Evolutionary conservation across 179 eudicot species (phyloP), one percentile per base, ranked within the genome.

Genomic region (Sideroxylon spinosum): DNA sequence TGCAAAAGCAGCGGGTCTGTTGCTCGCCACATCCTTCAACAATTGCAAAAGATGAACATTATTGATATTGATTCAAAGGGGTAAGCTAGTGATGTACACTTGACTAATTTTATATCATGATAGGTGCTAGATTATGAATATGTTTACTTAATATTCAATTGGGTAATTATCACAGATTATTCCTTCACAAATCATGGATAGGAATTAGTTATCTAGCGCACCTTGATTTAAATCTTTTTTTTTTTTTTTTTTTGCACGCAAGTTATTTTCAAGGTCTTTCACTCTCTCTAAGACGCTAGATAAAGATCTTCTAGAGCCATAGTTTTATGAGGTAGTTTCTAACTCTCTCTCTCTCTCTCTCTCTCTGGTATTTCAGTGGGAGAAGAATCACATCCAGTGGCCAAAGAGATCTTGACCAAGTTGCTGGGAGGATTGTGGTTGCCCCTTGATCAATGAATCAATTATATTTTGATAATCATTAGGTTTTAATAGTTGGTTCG

Each of bases 371-470:
- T 49, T 20, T 23, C 85, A 90, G 94, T 49, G 97, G 94, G 70
- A 86, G 97, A 82, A 91, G 76, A 80, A 91, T 92, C 82, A 88
- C 97, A 19, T 89, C 94, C 17, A 91, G 76, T 71, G 97, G 97
- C 1, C 92, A 83, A 64, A 70, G 91, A 25, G 94, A 92, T 78
- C 94, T 92, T 44, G 97, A 92, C 65, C 97, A 91, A 80, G 97
- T 91, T 73, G 97, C 91, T 70, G 90, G 97, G 10, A 73, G 86
- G 55, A 82, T 89, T 63, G 86, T 78, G 17, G 86, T 82, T 68
- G 83, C 85, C 48, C 46, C 84, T 68, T 88, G 84, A 85, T 65
- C 20, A 16, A 28, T 26, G 76, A 70, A 52, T 56, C 29, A 19
- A 71, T 5, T 16, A 56, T 23, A 32, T 19, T 46, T 29, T 50